These are phyloP conservation scores for Oleoguttula mirabilis DNA, from an alignment of 495 filamentous ascomycete species.

Conservation along the genomic window DNA sequence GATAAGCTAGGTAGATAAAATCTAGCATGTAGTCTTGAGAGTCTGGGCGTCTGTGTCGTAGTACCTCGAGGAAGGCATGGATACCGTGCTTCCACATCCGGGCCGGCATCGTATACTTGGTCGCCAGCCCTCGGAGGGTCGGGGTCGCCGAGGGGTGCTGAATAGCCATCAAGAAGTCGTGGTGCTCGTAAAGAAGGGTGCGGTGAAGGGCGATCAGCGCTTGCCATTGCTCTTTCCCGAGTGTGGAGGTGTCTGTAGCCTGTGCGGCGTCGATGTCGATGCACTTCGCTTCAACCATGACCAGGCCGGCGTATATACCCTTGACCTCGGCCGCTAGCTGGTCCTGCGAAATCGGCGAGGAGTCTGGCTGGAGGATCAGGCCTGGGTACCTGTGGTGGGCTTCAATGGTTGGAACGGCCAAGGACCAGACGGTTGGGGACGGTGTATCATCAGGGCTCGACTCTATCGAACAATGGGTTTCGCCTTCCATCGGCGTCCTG, in stretches of 20 bases:
- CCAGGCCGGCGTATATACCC: conserved; percentile 62
- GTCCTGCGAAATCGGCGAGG: conserved; percentile 59
- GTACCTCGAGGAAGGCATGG: conserved; percentile 61
- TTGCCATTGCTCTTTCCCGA: conserved; percentile 59
- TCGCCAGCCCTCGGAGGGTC: conserved; percentile 45
- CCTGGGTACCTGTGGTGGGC: too few species aligned
- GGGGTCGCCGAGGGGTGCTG: conserved; percentile 59
- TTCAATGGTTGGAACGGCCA: too few species aligned
- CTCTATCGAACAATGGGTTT: too few species aligned
- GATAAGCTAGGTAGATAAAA: conserved; percentile 72
- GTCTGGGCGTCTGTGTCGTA: conserved; percentile 55
- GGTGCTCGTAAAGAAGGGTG: conserved; percentile 63
- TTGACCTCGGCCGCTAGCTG: conserved; percentile 58
- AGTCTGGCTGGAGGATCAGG: conserved; percentile 42
- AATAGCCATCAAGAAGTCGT: conserved; percentile 69
- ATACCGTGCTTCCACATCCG: conserved; percentile 81
- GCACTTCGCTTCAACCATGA: conserved; percentile 71
- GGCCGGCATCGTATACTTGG: conserved; percentile 68
- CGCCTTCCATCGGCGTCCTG: too few species aligned
- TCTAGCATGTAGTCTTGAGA: conserved; percentile 68
- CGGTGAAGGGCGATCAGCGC: conserved; percentile 59
- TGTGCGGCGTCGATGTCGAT: conserved; percentile 52
- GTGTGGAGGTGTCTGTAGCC: conserved; percentile 24
- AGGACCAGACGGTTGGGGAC: too few species aligned
- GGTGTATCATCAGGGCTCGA: too few species aligned